Evolutionary conservation across 805 yeast species (phyloP), one percentile per base, ranked within the genome.

Genomic region (Naumovozyma dairenensis): DNA sequence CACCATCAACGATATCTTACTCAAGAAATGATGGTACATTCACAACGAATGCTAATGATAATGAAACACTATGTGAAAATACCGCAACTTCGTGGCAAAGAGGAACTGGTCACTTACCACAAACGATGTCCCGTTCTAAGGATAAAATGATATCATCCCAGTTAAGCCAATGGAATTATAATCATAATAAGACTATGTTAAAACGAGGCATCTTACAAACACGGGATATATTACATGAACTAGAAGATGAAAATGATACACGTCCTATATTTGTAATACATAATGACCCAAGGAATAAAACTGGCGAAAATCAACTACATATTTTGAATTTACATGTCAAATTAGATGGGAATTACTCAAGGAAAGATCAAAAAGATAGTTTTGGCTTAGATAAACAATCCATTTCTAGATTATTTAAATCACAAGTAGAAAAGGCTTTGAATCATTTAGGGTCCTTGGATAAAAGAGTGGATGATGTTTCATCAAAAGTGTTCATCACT

Each of bases 401-500:
- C 1, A 61, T 83, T 16, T 74, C 93, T 0, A 69, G 75, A 29
- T 59, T 89, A 15, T 60, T 89, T 25, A 80, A 76, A 36, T 76
- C 76, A 29, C 82, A 82, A 48, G 66, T 89, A 15, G 47, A 63
- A 9, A 78, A 73, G 39, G 78, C 80, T 14, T 58, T 72, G 8
- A 74, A 72, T 43, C 96, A 87, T 51, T 61, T 89, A 32, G 48
- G 61, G 6, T 73, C 86, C 13, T 63, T 93, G 40, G 75, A 77
- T 42, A 92, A 79, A 32, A 71, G 99, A 45, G 78, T 92, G 12
- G 92, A 80, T 43, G 96, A 93, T 48, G 84, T 92, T 0, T 72
- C 89, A 0, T 87, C 97, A 2, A 89, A 89, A 48, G 96, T 92
- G 1, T 77, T 92, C 40, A 87, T 92, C 25, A 93, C 98, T 2